Evolutionary conservation across 805 yeast genomes (phyloP).

Genomic region (Schwanniomyces polymorphus): DNA sequence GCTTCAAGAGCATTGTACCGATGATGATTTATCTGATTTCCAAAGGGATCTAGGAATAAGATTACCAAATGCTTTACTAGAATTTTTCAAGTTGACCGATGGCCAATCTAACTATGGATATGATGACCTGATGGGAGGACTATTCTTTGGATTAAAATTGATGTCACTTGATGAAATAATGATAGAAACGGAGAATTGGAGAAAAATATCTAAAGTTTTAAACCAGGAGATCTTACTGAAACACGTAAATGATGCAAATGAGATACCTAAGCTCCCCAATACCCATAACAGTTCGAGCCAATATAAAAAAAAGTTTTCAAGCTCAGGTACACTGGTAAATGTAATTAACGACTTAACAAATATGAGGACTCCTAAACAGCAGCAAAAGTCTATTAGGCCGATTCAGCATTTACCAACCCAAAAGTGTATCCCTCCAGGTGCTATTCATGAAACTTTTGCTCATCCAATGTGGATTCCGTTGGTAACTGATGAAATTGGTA

Average conservation of each 20-base stretch:
- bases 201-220: conserved; percentile 57
- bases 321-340: background rate
- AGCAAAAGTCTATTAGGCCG: background rate
- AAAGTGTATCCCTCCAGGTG: conserved; percentile 74
- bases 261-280: conserved; percentile 20
- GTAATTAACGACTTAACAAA: background rate
- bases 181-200: conserved; percentile 83
- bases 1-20: conserved; percentile 75
- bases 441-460: conserved; percentile 77
- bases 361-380: conserved; percentile 9
- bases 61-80: conserved; percentile 80
- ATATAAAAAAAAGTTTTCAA: conserved; percentile 15
- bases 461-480: conserved; percentile 91
- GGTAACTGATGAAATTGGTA: conserved; percentile 85
- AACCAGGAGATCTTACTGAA: conserved; percentile 23
- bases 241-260: conserved; percentile 14
- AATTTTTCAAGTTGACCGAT: conserved; percentile 79
- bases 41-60: conserved; percentile 76
- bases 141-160: conserved; percentile 77
- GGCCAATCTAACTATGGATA: conserved; percentile 77
- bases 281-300: conserved; percentile 14
- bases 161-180: conserved; percentile 80
- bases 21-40: conserved; percentile 74
- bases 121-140: conserved; percentile 64
- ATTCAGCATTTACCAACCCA: conserved; percentile 37